These are phyloP conservation scores for Trichoderma hamatum DNA, from an alignment of 2,329 filamentous ascomycete genomes.

Conservation along the genomic window DNA sequence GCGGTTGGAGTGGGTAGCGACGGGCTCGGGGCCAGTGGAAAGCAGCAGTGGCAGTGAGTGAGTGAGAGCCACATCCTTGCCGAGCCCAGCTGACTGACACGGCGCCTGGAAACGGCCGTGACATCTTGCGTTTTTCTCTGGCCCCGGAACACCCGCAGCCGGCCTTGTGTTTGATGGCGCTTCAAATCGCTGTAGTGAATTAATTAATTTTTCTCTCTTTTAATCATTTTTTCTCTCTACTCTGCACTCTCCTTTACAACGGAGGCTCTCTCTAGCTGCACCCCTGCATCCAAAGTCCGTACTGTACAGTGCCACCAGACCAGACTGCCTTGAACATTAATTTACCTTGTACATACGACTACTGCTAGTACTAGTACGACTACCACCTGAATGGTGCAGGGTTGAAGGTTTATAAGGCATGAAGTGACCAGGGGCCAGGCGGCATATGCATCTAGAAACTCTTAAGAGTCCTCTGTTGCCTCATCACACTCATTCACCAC, in stretches of 20 bases:
- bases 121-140: background rate
- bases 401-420: background rate
- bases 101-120: slow-evolving; percentile 16
- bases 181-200: background rate
- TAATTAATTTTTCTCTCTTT: background rate
- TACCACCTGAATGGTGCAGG: background rate
- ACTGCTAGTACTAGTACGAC: background rate
- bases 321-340: background rate
- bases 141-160: slow-evolving; percentile 24
- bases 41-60: background rate
- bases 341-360: background rate
- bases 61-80: slow-evolving; percentile 16
- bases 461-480: background rate
- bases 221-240: background rate
- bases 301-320: background rate
- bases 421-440: background rate
- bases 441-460: background rate
- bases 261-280: background rate
- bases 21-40: background rate
- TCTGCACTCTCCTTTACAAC: background rate
- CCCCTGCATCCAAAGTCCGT: background rate
- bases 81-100: slow-evolving; percentile 25
- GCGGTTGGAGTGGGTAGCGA: background rate
- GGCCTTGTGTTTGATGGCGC: background rate
- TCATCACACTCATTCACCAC: background rate